A percentile compares a stretch with the other conserved stretches of the same genome.
These are phyloP conservation scores for Thalassiosira tumida DNA, from an alignment of 352 stramenopile genomes.

Conservation along the genomic window DNA sequence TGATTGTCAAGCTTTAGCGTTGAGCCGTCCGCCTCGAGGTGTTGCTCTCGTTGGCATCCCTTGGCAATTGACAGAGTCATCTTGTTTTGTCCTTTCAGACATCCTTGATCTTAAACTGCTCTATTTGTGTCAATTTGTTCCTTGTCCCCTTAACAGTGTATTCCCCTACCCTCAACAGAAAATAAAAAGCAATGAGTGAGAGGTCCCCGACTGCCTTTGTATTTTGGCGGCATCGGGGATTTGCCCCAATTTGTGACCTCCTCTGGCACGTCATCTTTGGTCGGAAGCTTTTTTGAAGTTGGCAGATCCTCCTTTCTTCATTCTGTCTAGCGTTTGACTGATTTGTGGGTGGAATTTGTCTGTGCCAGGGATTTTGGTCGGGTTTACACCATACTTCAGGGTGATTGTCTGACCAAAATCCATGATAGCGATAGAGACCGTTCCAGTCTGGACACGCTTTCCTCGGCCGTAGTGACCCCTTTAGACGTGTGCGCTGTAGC, in stretches of 20 bases:
- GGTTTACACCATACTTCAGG: slow-evolving; percentile 22
- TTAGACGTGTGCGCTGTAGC: slow-evolving; percentile 12
- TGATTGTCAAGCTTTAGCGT: slow-evolving; percentile 59
- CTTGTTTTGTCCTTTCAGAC: neutral
- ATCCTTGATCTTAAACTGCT: slow-evolving; percentile 51
- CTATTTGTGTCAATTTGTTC: slow-evolving; percentile 39
- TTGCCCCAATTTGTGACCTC: neutral
- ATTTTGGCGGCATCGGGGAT: too few relatives aligned
- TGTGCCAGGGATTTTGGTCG: neutral
- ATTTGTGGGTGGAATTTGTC: neutral
- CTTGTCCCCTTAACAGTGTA: slow-evolving; percentile 48
- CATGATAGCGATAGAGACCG: slow-evolving; percentile 23
- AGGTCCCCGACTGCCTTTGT: neutral
- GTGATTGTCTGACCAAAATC: slow-evolving; percentile 61
- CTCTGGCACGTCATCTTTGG: slow-evolving; percentile 41
- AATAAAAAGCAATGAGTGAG: slow-evolving; percentile 71
- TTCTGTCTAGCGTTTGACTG: slow-evolving; percentile 3
- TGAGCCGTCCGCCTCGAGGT: neutral
- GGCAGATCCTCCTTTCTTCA: slow-evolving; percentile 35
- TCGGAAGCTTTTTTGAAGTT: slow-evolving; percentile 47
- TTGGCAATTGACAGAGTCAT: neutral
- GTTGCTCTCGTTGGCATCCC: neutral
- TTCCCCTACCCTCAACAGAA: slow-evolving; percentile 59
- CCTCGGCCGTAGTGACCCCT: slow-evolving; percentile 36
- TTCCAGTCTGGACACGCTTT: slow-evolving; percentile 21